Percentiles rank a stretch among this genome's conserved stretches.
Evolutionary conservation across 768 basidiomycete species (phyloP).

Genomic region (Boletus sp.): DNA sequence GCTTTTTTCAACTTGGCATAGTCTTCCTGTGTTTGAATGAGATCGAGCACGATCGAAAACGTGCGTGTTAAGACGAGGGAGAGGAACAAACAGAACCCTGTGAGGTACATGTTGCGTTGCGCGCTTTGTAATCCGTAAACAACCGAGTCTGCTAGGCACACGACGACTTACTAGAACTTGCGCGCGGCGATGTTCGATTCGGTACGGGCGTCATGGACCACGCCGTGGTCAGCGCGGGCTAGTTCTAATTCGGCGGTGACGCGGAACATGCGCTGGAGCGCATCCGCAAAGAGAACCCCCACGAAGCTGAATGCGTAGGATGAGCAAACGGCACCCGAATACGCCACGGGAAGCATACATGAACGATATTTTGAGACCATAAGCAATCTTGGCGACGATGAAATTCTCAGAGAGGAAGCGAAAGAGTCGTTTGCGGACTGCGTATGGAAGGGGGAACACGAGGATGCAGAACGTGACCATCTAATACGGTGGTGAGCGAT

Average conservation of each 20-base stretch:
- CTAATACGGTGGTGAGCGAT: conserved; percentile 29
- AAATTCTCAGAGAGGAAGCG: conserved; percentile 66
- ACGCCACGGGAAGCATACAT: conserved; percentile 53
- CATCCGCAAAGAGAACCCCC: conserved; percentile 84
- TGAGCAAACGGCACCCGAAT: conserved; percentile 1
- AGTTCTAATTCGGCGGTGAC: conserved; percentile 69
- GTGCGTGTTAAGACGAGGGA: conserved; percentile 92
- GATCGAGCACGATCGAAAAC: conserved; percentile 89
- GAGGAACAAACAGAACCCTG: conserved; percentile 92
- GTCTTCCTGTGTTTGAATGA: conserved; percentile 87
- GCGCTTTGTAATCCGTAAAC: conserved; percentile 44
- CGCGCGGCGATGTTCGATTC: conserved; percentile 90
- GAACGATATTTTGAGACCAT: conserved; percentile 91
- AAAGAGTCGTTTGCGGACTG: conserved; percentile 67
- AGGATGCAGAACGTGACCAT: conserved; percentile 85
- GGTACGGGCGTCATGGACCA: conserved; percentile 57
- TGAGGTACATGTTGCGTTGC: conserved; percentile 90
- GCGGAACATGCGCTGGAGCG: conserved; percentile 89
- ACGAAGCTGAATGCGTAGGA: conserved; percentile 57
- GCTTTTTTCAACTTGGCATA: conserved; percentile 78
- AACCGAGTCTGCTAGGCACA: no score
- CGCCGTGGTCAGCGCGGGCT: conserved; percentile 53
- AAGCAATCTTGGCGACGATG: conserved; percentile 80
- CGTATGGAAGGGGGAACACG: conserved; percentile 82
- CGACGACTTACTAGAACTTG: conserved; percentile 79